Percentiles rank a stretch among this genome's conserved stretches.
Evolutionary conservation across 2,329 filamentous ascomycete species (phyloP).

Genomic region (Fusarium mangiferae): DNA sequence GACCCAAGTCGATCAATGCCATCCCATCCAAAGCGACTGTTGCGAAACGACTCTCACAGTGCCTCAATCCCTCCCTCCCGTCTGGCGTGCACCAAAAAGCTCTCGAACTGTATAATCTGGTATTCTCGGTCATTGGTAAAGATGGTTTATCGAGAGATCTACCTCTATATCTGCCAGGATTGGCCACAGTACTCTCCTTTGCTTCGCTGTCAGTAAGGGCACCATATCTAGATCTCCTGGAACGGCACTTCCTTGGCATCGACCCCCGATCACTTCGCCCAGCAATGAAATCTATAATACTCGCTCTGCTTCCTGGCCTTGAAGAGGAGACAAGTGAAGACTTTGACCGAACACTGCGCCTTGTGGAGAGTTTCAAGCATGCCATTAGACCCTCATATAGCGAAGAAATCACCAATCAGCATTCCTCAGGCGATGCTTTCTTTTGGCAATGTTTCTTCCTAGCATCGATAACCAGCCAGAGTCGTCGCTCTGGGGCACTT

Average conservation of each 20-base stretch:
- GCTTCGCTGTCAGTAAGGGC: conserved; percentile 92
- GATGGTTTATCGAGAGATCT: conserved; percentile 85
- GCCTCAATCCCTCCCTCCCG: conserved; percentile 89
- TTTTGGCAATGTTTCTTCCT: conserved; percentile 99
- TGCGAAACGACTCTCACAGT: conserved; percentile 93
- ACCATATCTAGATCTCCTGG: conserved; percentile 84
- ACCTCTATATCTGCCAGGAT: conserved; percentile 86
- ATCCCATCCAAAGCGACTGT: conserved; percentile 86
- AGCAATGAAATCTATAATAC: conserved; percentile 87
- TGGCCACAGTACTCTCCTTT: conserved; percentile 90
- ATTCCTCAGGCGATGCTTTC: conserved; percentile 78
- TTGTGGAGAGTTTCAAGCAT: conserved; percentile 81
- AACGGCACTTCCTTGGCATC: conserved; percentile 80
- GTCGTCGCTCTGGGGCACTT: conserved; percentile 84
- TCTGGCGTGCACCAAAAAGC: conserved; percentile 98
- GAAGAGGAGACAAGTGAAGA: conserved; percentile 98
- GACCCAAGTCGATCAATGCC: conserved; percentile 74
- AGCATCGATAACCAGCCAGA: conserved; percentile 89
- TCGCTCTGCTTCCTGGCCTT: conserved; percentile 88
- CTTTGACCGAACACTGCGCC: conserved; percentile 85
- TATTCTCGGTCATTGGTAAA: conserved; percentile 86
- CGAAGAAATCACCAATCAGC: conserved; percentile 61
- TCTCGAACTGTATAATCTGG: conserved; percentile 89
- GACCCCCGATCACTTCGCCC: conserved; percentile 79
- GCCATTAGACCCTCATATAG: conserved; percentile 67